Conservation (phyloP, 1,284 basidiomycete species). For the Cystobasidiaceae sp. region DNA sequence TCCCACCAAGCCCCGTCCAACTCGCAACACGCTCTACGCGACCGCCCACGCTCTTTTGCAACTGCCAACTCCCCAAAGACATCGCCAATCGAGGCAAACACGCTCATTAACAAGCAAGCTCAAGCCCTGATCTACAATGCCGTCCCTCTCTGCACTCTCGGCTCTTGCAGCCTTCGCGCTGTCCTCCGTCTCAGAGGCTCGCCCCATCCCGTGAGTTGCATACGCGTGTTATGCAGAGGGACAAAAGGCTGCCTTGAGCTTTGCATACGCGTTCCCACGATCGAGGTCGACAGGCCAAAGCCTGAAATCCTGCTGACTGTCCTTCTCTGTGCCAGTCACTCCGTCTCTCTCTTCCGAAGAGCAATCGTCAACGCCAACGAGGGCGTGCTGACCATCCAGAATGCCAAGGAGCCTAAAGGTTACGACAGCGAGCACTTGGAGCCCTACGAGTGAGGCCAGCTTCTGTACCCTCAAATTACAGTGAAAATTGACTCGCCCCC, state of each 20-base stretch:
- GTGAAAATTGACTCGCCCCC: neutral
- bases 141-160: constrained; percentile 3
- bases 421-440: constrained; percentile 4
- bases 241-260: too few species aligned
- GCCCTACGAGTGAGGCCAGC: constrained; percentile 28
- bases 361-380: constrained; percentile 15
- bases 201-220: constrained; percentile 27
- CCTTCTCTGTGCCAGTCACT: too few species aligned
- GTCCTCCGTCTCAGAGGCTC: constrained; percentile 6
- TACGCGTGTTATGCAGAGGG: too few species aligned
- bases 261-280: neutral
- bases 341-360: constrained; percentile 23
- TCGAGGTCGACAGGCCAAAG: too few species aligned
- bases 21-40: too few species aligned
- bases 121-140: neutral
- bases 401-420: constrained; percentile 12
- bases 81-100: constrained; percentile 17
- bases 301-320: too few species aligned
- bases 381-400: constrained; percentile 10
- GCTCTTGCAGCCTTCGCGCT: constrained; percentile 15
- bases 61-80: too few species aligned
- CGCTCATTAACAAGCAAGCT: constrained; percentile 1
- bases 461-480: neutral
- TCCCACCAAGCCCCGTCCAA: too few species aligned
- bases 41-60: too few species aligned